Evolutionary conservation across 1,284 basidiomycete species (phyloP).

Genomic region (Microbotryum lychnidis-dioicae): DNA sequence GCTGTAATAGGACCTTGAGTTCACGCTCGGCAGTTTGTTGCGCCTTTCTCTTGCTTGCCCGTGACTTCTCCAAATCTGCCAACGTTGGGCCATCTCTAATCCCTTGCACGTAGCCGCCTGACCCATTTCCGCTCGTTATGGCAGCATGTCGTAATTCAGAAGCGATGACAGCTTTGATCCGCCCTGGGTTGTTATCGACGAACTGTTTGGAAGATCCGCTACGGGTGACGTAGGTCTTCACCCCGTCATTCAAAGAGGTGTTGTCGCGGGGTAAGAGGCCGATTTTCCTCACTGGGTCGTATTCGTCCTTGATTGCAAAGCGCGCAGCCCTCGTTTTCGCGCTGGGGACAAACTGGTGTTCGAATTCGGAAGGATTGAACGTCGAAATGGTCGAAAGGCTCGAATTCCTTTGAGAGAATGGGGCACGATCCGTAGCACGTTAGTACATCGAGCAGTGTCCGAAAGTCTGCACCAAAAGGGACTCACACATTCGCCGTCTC

Average conservation of each 20-base stretch:
- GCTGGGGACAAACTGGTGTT: too few species aligned
- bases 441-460: background rate
- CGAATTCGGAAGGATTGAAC: background rate
- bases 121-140: background rate
- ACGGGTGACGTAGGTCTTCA: slow-evolving; percentile 3
- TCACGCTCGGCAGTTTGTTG: slow-evolving; percentile 6
- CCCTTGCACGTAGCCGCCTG: slow-evolving; percentile 9
- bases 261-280: slow-evolving; percentile 3
- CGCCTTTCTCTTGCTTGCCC: slow-evolving; percentile 1
- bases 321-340: too few species aligned
- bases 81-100: slow-evolving; percentile 20
- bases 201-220: too few species aligned
- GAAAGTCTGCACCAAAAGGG: background rate
- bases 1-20: slow-evolving; percentile 9
- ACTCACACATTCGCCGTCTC: slow-evolving; percentile 45
- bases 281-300: background rate
- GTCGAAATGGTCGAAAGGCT: background rate
- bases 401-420: slow-evolving; percentile 9
- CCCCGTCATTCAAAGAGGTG: background rate
- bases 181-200: too few species aligned
- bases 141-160: background rate
- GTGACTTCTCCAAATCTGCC: slow-evolving; percentile 9
- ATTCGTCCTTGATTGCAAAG: too few species aligned
- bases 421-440: background rate
- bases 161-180: too few species aligned